These are phyloP conservation scores for Pelargonium exstipulatum DNA, from an alignment of 441 rosid species.

Conservation along the genomic window DNA sequence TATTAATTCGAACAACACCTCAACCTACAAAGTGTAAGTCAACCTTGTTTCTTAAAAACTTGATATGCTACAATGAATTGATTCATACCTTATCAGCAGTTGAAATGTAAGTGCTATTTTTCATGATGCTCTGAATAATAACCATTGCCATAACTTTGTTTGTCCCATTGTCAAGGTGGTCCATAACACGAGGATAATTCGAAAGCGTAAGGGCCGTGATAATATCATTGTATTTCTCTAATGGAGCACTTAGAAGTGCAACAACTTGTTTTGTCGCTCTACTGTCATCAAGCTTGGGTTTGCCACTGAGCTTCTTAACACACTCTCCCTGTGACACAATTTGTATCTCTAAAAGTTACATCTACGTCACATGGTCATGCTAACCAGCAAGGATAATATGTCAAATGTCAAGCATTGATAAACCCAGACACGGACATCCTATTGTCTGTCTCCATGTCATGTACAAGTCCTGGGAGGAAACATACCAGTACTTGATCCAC, in stretches of 20 bases:
- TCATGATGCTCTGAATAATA: conserved; percentile 65
- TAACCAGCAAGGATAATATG: conserved; percentile 11
- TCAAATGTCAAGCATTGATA: neutral
- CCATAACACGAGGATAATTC: conserved; percentile 64
- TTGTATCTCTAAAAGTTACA: neutral
- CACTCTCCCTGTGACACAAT: conserved; percentile 42
- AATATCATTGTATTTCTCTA: conserved; percentile 57
- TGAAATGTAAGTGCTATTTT: conserved; percentile 48
- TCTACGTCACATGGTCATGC: conserved; percentile 11
- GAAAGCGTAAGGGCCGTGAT: conserved; percentile 57
- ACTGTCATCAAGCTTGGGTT: conserved; percentile 48
- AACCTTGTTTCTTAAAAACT: conserved; percentile 18
- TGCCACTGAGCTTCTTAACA: conserved; percentile 46
- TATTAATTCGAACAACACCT: conserved; percentile 58
- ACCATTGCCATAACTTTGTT: conserved; percentile 70
- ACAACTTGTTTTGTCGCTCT: conserved; percentile 60
- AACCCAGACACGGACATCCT: conserved; percentile 1
- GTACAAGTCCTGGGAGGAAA: conserved; percentile 21
- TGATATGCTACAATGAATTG: conserved; percentile 13
- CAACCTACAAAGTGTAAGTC: conserved; percentile 39
- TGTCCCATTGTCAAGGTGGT: conserved; percentile 55
- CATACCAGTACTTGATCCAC: conserved; percentile 69
- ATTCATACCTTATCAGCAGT: conserved; percentile 50
- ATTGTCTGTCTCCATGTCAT: neutral
- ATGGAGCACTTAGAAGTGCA: conserved; percentile 64